These are phyloP conservation scores for Amanita exitialis DNA, from an alignment of 768 basidiomycete species.

Conservation along the genomic window DNA sequence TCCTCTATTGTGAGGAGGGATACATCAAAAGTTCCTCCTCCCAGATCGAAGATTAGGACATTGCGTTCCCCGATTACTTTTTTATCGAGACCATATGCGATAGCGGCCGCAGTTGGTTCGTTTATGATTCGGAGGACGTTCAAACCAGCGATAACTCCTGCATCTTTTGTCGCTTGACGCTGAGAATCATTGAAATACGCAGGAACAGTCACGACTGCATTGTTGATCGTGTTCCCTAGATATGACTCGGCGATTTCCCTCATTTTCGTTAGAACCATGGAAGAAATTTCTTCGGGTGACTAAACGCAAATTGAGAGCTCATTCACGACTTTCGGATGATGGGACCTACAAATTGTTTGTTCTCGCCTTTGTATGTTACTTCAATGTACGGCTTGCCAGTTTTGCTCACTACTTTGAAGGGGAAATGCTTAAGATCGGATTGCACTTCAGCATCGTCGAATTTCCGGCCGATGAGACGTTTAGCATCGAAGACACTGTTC, in stretches of 20 bases:
- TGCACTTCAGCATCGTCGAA: conserved; percentile 81
- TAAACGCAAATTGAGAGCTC: conserved; percentile 47
- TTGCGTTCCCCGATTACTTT: conserved; percentile 86
- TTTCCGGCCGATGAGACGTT: conserved; percentile 95
- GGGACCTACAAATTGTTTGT: conserved; percentile 77
- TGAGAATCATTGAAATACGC: conserved; percentile 99
- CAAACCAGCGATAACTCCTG: conserved; percentile 87
- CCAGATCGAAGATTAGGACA: conserved; percentile 97
- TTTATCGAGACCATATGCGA: conserved; percentile 97
- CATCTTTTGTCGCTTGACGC: conserved; percentile 97
- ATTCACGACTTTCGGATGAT: background rate
- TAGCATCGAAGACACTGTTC: conserved; percentile 88
- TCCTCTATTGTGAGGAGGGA: conserved; percentile 94
- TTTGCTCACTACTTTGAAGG: conserved; percentile 85
- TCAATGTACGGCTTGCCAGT: conserved; percentile 81
- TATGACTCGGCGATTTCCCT: conserved; percentile 98
- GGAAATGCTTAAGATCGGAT: conserved; percentile 84
- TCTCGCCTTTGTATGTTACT: conserved; percentile 89
- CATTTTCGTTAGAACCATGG: conserved; percentile 97
- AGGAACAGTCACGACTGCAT: conserved; percentile 94
- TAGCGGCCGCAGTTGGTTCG: conserved; percentile 97
- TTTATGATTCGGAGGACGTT: conserved; percentile 98
- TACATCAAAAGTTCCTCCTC: conserved; percentile 97
- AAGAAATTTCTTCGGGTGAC: conserved; percentile 96
- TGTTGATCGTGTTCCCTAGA: conserved; percentile 71